Evolutionary conservation across 2,329 filamentous ascomycete species (phyloP).

Genomic region (Penicillium capsulatum): DNA sequence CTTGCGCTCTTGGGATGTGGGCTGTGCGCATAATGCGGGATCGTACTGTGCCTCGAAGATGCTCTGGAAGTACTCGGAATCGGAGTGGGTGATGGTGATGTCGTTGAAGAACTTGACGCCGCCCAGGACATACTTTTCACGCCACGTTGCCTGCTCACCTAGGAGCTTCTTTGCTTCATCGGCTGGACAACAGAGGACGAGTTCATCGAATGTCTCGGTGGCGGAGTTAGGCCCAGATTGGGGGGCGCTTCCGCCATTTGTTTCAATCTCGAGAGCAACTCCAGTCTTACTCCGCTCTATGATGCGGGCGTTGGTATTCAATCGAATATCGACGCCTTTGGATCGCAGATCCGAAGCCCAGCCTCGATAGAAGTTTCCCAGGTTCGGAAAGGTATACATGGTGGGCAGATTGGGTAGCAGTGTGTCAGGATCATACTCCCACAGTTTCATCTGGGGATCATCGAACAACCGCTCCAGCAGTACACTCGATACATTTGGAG

Average conservation of each 20-base stretch:
- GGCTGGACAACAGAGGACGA: conserved; percentile 55
- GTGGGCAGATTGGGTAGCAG: conserved; percentile 53
- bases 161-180: conserved; percentile 55
- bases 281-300: conserved; percentile 49
- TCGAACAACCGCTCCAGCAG: conserved; percentile 61
- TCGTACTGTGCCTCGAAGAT: conserved; percentile 56
- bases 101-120: conserved; percentile 63
- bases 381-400: conserved; percentile 60
- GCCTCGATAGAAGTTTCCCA: conserved; percentile 54
- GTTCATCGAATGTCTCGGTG: conserved; percentile 54
- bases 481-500: conserved; percentile 64
- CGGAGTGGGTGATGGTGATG: conserved; percentile 59
- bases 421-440: conserved; percentile 55
- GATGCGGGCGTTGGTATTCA: conserved; percentile 38
- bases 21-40: conserved; percentile 48
- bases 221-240: conserved; percentile 8
- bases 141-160: conserved; percentile 50
- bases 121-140: conserved; percentile 65
- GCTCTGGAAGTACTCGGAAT: conserved; percentile 54
- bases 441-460: conserved; percentile 57
- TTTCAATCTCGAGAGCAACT: conserved; percentile 43
- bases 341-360: conserved; percentile 52
- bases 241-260: not conserved
- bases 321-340: conserved; percentile 53
- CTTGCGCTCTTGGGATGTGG: conserved; percentile 40